Conservation (phyloP, 176 grass and related monocot genomes). For the Aechmea fasciata region DNA sequence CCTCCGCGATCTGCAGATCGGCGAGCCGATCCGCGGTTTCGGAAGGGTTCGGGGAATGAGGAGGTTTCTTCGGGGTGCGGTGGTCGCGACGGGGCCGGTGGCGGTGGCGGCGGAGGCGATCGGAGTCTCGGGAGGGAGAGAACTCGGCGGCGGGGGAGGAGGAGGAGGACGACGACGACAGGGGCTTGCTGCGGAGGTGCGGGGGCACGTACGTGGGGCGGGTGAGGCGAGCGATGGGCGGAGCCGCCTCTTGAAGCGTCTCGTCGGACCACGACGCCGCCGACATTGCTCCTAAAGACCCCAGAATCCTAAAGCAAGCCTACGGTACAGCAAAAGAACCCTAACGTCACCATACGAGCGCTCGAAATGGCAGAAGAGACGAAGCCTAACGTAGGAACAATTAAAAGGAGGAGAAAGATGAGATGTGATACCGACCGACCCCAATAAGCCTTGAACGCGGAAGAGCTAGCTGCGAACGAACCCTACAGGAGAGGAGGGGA, state of each 20-base stretch:
- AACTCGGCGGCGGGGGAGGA: not conserved
- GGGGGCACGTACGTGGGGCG: slow-evolving; percentile 1
- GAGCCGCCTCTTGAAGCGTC: not conserved
- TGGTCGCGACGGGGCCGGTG: not conserved
- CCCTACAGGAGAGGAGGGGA: too few relatives aligned
- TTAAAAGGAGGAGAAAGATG: not conserved
- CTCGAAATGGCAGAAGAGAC: not conserved
- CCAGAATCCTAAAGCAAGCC: not conserved
- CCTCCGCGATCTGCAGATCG: slow-evolving; percentile 3
- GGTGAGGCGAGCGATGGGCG: not conserved
- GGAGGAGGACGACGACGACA: not conserved
- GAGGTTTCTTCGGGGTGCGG: not conserved
- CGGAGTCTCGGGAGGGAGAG: not conserved
- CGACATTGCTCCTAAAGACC: not conserved
- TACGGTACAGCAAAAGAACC: too few relatives aligned
- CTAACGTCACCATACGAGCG: not conserved
- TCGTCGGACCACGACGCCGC: not conserved
- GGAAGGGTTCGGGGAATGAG: not conserved
- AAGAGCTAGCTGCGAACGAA: not conserved
- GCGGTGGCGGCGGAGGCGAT: not conserved
- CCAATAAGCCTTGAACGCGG: not conserved
- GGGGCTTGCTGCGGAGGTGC: not conserved
- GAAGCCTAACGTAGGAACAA: not conserved
- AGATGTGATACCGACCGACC: not conserved
- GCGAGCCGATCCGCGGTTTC: not conserved